Evolutionary conservation across 768 basidiomycete species (phyloP).

Genomic region (Kwoniella europaea): DNA sequence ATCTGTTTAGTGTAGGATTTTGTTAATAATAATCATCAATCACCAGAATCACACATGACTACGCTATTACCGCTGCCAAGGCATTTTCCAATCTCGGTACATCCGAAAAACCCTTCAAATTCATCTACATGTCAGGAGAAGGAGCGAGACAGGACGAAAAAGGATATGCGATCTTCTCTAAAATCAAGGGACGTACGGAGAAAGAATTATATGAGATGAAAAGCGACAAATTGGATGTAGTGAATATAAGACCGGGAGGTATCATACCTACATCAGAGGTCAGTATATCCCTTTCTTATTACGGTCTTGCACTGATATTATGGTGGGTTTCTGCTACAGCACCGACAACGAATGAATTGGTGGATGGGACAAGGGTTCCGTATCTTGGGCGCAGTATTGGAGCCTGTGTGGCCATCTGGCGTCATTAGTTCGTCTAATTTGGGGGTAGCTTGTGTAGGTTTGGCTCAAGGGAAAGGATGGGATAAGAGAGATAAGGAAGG

Average conservation of each 20-base stretch:
- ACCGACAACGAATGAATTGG: constrained; percentile 11
- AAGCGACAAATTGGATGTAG: constrained; percentile 21
- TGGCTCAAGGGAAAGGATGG: constrained; percentile 29
- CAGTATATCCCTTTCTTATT: not conserved
- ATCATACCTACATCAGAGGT: constrained; percentile 37
- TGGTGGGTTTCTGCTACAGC: constrained; percentile 2
- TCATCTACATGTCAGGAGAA: constrained; percentile 60
- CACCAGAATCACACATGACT: constrained; percentile 57
- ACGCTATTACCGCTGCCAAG: constrained; percentile 54
- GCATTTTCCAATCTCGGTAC: constrained; percentile 56
- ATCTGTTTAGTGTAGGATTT: too few species aligned
- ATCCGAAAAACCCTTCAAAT: constrained; percentile 56
- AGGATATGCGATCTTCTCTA: constrained; percentile 55
- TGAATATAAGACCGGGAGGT: constrained; percentile 37
- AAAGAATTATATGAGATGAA: constrained; percentile 20
- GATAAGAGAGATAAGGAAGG: constrained; percentile 25
- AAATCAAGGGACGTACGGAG: constrained; percentile 59
- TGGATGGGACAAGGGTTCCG: constrained; percentile 4
- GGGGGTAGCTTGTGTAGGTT: constrained; percentile 17
- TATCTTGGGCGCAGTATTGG: constrained; percentile 5
- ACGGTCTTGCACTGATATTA: not conserved
- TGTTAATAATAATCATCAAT: not conserved
- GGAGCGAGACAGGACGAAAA: constrained; percentile 58
- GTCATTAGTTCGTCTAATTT: constrained; percentile 25
- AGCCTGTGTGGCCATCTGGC: constrained; percentile 9